Conservation (phyloP, 495 filamentous ascomycete genomes). For the Hypomontagnella submonticulosa region DNA sequence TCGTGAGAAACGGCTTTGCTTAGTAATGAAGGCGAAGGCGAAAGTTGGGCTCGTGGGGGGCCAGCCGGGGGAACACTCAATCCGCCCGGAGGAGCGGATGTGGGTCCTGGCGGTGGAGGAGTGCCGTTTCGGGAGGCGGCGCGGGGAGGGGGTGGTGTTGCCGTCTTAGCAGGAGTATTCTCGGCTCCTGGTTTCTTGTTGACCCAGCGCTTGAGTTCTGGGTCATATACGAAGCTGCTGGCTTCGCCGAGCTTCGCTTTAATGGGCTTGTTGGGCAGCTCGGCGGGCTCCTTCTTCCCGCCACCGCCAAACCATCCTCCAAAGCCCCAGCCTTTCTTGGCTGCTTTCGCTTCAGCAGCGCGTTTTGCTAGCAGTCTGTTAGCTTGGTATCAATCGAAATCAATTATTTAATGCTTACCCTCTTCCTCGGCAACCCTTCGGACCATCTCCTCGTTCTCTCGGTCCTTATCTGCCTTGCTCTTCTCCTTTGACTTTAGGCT, state of each 20-base stretch:
- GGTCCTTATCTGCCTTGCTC: conserved; percentile 67
- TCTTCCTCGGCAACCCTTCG: conserved; percentile 87
- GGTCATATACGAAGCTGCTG: conserved; percentile 92
- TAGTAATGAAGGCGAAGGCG: conserved; percentile 39
- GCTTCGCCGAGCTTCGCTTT: conserved; percentile 95
- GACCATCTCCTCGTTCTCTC: conserved; percentile 80
- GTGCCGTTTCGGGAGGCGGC: conserved; percentile 51
- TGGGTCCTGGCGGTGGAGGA: conserved; percentile 43
- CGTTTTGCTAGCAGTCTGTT: conserved; percentile 44
- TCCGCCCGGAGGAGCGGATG: conserved; percentile 44
- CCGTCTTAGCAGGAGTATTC: conserved; percentile 56
- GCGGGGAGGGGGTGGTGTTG: conserved; percentile 63
- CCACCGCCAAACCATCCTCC: conserved; percentile 80
- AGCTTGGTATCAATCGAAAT: conserved; percentile 38
- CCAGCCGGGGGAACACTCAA: conserved; percentile 50
- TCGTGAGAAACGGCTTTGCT: conserved; percentile 43
- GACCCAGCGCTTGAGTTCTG: conserved; percentile 95
- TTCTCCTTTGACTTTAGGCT: conserved; percentile 53
- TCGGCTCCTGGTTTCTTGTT: conserved; percentile 88
- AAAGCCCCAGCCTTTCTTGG: conserved; percentile 86
- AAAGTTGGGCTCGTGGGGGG: conserved; percentile 46
- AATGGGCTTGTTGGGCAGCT: conserved; percentile 74
- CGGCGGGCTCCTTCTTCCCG: conserved; percentile 70
- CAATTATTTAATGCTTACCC: conserved; percentile 58
- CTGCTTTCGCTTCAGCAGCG: conserved; percentile 48